Conservation (phyloP, 2,329 filamentous ascomycete genomes). For the Eutypa lata region DNA sequence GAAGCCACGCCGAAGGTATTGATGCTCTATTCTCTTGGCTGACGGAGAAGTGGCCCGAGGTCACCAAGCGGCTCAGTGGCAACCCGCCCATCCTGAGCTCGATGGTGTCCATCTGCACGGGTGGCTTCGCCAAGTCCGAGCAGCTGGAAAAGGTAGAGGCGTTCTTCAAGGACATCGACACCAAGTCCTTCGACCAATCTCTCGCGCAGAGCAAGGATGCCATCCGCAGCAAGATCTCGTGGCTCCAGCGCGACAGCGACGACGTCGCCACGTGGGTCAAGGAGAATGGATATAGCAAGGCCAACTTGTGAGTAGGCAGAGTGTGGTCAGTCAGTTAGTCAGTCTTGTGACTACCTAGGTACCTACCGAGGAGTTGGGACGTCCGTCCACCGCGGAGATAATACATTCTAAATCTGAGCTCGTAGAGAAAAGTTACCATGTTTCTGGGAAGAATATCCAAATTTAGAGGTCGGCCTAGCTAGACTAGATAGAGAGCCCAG, state of each 20-base stretch:
- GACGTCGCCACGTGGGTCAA: slow-evolving; percentile 68
- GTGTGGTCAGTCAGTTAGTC: no score
- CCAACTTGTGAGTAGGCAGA: slow-evolving; percentile 13
- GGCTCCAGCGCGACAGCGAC: slow-evolving; percentile 71
- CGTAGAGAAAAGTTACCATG: no score
- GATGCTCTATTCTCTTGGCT: slow-evolving; percentile 80
- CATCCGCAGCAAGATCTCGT: slow-evolving; percentile 79
- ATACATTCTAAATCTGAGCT: no score
- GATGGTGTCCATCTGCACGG: slow-evolving; percentile 79
- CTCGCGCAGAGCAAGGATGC: slow-evolving; percentile 87
- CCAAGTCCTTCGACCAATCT: slow-evolving; percentile 79
- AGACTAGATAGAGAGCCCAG: no score
- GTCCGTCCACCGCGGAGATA: no score
- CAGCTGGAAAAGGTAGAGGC: slow-evolving; percentile 73
- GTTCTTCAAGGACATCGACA: slow-evolving; percentile 82
- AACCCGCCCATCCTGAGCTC: slow-evolving; percentile 80
- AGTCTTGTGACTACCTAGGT: no score
- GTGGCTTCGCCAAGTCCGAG: slow-evolving; percentile 72
- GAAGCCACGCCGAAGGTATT: slow-evolving; percentile 74
- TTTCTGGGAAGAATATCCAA: no score
- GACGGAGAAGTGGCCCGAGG: slow-evolving; percentile 81
- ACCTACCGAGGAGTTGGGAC: no score
- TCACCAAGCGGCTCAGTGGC: slow-evolving; percentile 81
- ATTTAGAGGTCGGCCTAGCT: no score
- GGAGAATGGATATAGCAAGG: slow-evolving; percentile 54